Evolutionary conservation across 305 asterid genomes (phyloP).

Genomic region (Fraxinus baroniana): DNA sequence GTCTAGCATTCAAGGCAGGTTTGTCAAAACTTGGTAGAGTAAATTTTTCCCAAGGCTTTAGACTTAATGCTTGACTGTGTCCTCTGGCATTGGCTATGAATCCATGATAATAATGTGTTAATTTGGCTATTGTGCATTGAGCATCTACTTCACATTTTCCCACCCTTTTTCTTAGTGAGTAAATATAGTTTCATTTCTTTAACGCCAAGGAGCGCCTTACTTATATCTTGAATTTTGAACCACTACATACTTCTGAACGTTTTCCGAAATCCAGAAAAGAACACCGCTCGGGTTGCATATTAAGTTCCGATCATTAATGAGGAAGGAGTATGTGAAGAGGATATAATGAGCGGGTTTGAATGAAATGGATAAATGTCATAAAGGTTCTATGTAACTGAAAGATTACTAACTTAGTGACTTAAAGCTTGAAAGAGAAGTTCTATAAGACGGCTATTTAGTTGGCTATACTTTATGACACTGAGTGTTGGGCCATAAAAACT

Average conservation of each 20-base stretch:
- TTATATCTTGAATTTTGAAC: background rate
- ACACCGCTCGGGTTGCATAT: background rate
- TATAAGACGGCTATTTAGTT: background rate
- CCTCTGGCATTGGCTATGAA: conserved; percentile 18
- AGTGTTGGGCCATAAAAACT: background rate
- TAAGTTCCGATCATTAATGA: background rate
- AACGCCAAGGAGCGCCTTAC: background rate
- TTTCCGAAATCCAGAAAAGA: background rate
- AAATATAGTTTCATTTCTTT: background rate
- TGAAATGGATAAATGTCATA: background rate
- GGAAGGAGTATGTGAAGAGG: background rate
- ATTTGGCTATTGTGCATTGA: conserved; percentile 1
- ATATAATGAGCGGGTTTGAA: background rate
- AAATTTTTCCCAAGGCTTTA: conserved; percentile 22
- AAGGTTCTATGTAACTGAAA: background rate
- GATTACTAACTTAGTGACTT: background rate
- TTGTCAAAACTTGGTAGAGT: conserved; percentile 74
- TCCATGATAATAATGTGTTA: conserved; percentile 21
- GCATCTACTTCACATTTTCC: background rate
- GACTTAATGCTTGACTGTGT: conserved; percentile 15
- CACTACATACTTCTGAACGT: background rate
- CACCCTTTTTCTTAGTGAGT: background rate
- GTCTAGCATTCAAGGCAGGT: conserved; percentile 99
- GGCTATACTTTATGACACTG: background rate
- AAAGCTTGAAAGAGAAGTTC: background rate